Evolutionary conservation across 2,329 filamentous ascomycete genomes (phyloP).

Genomic region (Aspergillus quadricinctus): DNA sequence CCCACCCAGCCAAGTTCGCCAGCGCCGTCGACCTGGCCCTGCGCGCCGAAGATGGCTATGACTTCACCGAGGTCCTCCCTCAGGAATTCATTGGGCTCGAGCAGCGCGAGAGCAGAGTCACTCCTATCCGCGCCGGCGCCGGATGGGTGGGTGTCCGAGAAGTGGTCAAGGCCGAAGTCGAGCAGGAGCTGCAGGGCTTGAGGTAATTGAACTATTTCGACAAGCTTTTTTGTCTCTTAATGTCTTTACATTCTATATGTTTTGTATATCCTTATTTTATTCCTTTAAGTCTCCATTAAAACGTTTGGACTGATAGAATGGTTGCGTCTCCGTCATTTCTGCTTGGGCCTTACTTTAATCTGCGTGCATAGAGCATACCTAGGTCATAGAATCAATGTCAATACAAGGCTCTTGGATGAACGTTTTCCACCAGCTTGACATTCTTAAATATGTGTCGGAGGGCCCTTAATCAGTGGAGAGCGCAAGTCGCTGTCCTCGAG

Average conservation of each 20-base stretch:
- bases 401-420: neutral
- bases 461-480: neutral
- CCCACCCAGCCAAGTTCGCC: conserved; percentile 93
- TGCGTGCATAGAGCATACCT: neutral
- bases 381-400: neutral
- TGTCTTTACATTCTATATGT: conserved; percentile 65
- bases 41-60: conserved; percentile 65
- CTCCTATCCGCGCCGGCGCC: conserved; percentile 57
- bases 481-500: neutral
- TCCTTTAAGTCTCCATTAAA: neutral
- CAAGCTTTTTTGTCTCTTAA: neutral
- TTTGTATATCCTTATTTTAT: conserved; percentile 21
- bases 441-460: neutral
- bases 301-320: neutral
- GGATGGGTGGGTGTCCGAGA: conserved; percentile 72
- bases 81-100: conserved; percentile 77
- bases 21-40: conserved; percentile 78
- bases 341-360: neutral
- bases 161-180: conserved; percentile 71
- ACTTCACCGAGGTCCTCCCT: conserved; percentile 74
- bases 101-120: conserved; percentile 69
- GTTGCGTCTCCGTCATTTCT: neutral
- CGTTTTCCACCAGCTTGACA: neutral
- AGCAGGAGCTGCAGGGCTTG: conserved; percentile 31
- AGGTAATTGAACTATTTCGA: conserved; percentile 7